Percentiles rank a stretch among this genome's conserved stretches.
phyloP scores from a whole-genome alignment of 2,329 filamentous ascomycete genomes.

The Gliomastix tumulicola region DNA sequence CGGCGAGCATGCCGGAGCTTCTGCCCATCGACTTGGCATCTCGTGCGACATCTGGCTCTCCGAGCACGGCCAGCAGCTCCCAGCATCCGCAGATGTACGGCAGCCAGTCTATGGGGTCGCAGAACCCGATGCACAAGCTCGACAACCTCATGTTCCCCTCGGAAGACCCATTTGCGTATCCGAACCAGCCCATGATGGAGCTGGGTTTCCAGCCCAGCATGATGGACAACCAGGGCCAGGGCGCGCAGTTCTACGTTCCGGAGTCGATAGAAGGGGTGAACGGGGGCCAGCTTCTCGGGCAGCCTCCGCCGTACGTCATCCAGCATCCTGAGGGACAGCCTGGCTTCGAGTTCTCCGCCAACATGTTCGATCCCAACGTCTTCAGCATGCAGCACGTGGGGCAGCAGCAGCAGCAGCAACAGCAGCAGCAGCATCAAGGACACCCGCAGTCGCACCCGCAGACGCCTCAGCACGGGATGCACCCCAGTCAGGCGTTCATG shows the following conservation, averaged over 20 bases:
- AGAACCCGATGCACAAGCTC: constrained; percentile 57
- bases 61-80: constrained; percentile 31
- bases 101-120: constrained; percentile 19
- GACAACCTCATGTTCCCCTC: constrained; percentile 77
- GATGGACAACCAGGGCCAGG: constrained; percentile 21
- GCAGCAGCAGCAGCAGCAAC: constrained; percentile 9
- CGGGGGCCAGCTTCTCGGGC: constrained; percentile 64
- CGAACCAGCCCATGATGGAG: constrained; percentile 66
- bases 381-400: constrained; percentile 25
- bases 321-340: constrained; percentile 34
- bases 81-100: constrained; percentile 26
- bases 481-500: neutral
- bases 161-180: constrained; percentile 71
- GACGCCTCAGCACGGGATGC: constrained; percentile 3
- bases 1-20: constrained; percentile 34
- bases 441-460: constrained; percentile 18
- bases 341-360: constrained; percentile 31
- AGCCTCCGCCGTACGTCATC: constrained; percentile 65
- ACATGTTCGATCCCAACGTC: constrained; percentile 38
- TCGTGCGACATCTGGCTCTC: constrained; percentile 33
- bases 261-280: constrained; percentile 59
- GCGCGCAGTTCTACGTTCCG: constrained; percentile 43
- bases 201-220: constrained; percentile 32
- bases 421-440: too few relatives aligned
- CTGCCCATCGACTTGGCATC: constrained; percentile 37